These are phyloP conservation scores for Pestalotiopsis sp. DNA, from an alignment of 2,329 filamentous ascomycete genomes.

Conservation along the genomic window DNA sequence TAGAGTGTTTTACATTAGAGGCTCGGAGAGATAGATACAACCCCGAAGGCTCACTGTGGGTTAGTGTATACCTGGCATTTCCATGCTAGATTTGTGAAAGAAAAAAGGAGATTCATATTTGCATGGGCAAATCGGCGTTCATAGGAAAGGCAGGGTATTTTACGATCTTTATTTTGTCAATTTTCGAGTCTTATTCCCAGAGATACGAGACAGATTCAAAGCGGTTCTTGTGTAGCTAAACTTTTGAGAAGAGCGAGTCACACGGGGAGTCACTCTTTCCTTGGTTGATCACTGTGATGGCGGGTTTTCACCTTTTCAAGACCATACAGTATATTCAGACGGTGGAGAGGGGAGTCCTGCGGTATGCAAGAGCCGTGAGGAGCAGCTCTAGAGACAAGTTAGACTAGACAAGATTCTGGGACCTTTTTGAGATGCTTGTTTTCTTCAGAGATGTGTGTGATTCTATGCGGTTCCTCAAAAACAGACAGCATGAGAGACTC, in stretches of 20 bases:
- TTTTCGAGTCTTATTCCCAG: background rate
- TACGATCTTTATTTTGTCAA: background rate
- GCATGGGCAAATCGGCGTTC: conserved; percentile 3
- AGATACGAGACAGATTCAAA: background rate
- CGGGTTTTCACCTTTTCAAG: background rate
- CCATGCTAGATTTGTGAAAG: background rate
- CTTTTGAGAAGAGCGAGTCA: background rate
- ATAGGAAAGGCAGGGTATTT: conserved; percentile 4
- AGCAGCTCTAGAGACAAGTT: background rate
- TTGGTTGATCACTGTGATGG: background rate
- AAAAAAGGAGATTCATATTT: conserved; percentile 1
- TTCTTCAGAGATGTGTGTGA: background rate
- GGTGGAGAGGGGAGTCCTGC: background rate
- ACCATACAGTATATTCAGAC: background rate
- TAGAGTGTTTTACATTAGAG: background rate
- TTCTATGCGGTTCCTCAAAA: background rate
- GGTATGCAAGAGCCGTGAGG: background rate
- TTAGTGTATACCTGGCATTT: background rate
- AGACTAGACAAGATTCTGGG: background rate
- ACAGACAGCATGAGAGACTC: no score
- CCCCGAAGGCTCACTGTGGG: background rate
- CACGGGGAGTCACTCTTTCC: background rate
- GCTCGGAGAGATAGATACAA: background rate
- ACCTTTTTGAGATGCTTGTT: background rate
- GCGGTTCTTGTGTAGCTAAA: background rate